phyloP scores from a whole-genome alignment of 2,329 filamentous ascomycete genomes.

The Trichoderma brevicompactum region DNA sequence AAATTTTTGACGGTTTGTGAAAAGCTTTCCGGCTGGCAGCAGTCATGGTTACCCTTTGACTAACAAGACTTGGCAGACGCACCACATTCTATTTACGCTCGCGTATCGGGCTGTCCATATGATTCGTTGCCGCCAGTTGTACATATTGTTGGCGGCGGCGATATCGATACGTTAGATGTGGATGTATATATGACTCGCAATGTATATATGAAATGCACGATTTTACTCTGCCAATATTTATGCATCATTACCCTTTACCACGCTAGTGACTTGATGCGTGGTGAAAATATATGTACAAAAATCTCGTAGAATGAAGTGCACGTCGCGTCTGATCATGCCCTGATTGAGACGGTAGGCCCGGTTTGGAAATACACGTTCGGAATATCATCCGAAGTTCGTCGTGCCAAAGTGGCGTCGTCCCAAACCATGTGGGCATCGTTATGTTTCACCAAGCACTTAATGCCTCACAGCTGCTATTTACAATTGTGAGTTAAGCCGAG shows the following conservation, averaged over 20 bases:
- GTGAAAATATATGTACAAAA: neutral
- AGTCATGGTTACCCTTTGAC: neutral
- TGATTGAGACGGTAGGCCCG: neutral
- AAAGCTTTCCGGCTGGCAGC: neutral
- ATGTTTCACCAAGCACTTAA: neutral
- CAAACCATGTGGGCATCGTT: neutral
- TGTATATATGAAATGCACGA: conserved; percentile 28
- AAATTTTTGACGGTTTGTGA: conserved; percentile 25
- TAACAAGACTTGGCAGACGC: conserved; percentile 11
- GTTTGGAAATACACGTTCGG: neutral
- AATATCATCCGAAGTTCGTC: conserved; percentile 4
- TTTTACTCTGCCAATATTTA: conserved; percentile 4
- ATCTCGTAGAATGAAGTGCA: neutral
- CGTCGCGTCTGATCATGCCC: neutral
- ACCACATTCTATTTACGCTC: conserved; percentile 4
- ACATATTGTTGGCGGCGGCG: conserved; percentile 22
- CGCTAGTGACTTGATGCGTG: neutral
- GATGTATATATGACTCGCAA: conserved; percentile 28
- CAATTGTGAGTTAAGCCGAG: neutral
- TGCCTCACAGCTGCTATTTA: neutral
- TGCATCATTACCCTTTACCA: neutral
- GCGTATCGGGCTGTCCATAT: conserved; percentile 12
- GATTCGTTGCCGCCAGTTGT: conserved; percentile 13
- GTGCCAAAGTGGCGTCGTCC: neutral
- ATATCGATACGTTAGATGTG: conserved; percentile 21